phyloP scores from a whole-genome alignment of 2,329 filamentous ascomycete genomes.

The Blumeria hordei region DNA sequence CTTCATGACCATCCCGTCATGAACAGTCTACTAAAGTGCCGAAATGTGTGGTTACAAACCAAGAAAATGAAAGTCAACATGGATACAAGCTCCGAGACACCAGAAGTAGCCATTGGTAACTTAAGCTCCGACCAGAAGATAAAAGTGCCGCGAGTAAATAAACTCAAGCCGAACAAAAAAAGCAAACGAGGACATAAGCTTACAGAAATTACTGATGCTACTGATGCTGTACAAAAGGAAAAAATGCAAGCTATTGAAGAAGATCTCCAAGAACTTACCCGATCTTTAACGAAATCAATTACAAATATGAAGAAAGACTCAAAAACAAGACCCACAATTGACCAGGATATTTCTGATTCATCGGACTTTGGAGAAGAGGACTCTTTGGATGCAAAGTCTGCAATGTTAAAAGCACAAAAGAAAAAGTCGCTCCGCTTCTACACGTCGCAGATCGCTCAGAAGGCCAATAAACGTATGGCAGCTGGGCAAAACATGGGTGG shows the following conservation, averaged over 20 bases:
- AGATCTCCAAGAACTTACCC: constrained; percentile 19
- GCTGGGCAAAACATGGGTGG: constrained; percentile 54
- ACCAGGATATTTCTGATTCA: constrained; percentile 36
- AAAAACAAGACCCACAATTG: constrained; percentile 9
- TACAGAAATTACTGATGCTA: constrained; percentile 18
- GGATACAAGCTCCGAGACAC: no score
- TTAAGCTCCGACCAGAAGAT: no score
- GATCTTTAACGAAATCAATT: constrained; percentile 8
- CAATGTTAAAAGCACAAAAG: constrained; percentile 65
- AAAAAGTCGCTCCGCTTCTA: constrained; percentile 94
- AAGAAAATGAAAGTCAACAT: constrained; percentile 18
- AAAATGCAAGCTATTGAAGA: constrained; percentile 18
- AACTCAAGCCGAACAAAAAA: background rate
- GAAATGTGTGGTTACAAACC: constrained; percentile 56
- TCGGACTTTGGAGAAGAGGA: constrained; percentile 92
- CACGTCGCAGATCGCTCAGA: constrained; percentile 90
- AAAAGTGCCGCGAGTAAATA: no score
- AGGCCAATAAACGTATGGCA: constrained; percentile 60
- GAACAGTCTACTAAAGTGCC: constrained; percentile 56
- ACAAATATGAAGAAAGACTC: constrained; percentile 15
- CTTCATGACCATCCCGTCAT: constrained; percentile 81
- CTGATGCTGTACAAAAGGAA: constrained; percentile 11
- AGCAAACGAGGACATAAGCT: constrained; percentile 18
- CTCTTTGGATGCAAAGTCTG: constrained; percentile 48
- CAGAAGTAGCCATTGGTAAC: no score